Base-by-base conservation (phyloP, 176 grass and related monocot genomes). In the Panicum miliaceum region DNA sequence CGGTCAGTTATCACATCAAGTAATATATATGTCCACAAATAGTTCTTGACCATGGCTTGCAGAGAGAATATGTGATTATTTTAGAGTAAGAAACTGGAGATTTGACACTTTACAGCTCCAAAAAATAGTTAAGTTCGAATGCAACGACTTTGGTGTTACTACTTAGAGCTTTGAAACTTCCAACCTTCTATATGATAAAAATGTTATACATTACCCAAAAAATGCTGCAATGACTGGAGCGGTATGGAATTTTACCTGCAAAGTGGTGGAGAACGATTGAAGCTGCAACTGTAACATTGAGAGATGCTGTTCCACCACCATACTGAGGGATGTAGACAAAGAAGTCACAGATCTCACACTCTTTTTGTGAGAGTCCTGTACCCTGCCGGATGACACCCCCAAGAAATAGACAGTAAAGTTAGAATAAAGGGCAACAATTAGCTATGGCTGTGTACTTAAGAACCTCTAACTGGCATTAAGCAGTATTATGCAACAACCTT, bases 311-410 rank as follows among this genome's bases (percentile, higher is more conserved):
- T 73, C 91, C 96, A 26, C 76, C 87, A 35, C 96, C 96, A 54
- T 98, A 93, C 42, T 98, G 96, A 26, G 96, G 93, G 23, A 95
- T 98, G 73, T 98, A 98, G 32, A 98, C 83, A 77, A 98, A 98
- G 71, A 98, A 95, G 36, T 98, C 93, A 81, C 96, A 98, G 22
- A 94, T 68, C 25, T 91, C 96, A 2, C 80, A 95, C 64, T 98
- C 96, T 29, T 90, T 92, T 32, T 86, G 74, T 7, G 96, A 95
- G 20, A 98, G 87, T 41, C 96, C 93, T 35, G 93, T 92, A 73
- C 96, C 96, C 89, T 96, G 78, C 25, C 68, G 23, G 38, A 90
- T 58, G 63, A 35, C 81, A 84, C 3, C 35, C 73, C 12, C 78
- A 72, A 9, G 58, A 82, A 19, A 77, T 10, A 38, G 3, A 70